Percentiles rank a stretch among this genome's conserved stretches.
Conservation (phyloP, 2,329 filamentous ascomycete species). For the Trichothecium roseum region DNA sequence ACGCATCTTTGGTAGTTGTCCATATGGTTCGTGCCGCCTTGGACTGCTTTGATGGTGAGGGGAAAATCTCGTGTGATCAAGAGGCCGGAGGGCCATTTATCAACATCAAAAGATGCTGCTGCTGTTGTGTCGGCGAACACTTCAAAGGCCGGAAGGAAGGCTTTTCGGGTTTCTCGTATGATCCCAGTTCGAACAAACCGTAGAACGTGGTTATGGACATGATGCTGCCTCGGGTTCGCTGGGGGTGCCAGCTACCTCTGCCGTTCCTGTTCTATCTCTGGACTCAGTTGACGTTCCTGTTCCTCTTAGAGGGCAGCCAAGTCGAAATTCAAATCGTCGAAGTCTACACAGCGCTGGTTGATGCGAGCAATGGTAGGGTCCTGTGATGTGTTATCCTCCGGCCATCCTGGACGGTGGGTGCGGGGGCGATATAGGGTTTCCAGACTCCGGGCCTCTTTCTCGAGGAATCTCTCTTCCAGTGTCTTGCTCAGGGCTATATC, state of each 20-base stretch:
- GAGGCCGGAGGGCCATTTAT: background rate
- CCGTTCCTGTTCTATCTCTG: constrained; percentile 49
- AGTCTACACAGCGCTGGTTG: background rate
- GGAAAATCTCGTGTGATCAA: background rate
- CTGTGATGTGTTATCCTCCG: no score
- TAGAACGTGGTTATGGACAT: constrained; percentile 18
- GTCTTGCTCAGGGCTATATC: background rate
- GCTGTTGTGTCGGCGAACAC: background rate
- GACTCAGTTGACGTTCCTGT: constrained; percentile 54
- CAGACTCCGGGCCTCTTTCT: constrained; percentile 27
- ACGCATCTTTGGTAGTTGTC: constrained; percentile 1
- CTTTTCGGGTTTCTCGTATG: background rate
- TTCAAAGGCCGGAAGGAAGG: constrained; percentile 1
- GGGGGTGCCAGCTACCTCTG: constrained; percentile 38
- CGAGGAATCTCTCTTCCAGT: constrained; percentile 1
- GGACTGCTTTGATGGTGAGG: background rate
- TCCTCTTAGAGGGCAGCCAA: constrained; percentile 43
- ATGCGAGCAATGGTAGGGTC: background rate
- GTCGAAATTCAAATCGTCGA: constrained; percentile 8
- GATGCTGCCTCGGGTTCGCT: constrained; percentile 27
- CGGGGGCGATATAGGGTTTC: constrained; percentile 37
- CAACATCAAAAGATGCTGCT: background rate
- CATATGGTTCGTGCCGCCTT: background rate
- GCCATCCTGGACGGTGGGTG: background rate
- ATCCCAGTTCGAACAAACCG: constrained; percentile 1